Evolutionary conservation across 2,329 filamentous ascomycete species (phyloP), one percentile per base, ranked within the genome.

Genomic region (Trichoderma sp.): DNA sequence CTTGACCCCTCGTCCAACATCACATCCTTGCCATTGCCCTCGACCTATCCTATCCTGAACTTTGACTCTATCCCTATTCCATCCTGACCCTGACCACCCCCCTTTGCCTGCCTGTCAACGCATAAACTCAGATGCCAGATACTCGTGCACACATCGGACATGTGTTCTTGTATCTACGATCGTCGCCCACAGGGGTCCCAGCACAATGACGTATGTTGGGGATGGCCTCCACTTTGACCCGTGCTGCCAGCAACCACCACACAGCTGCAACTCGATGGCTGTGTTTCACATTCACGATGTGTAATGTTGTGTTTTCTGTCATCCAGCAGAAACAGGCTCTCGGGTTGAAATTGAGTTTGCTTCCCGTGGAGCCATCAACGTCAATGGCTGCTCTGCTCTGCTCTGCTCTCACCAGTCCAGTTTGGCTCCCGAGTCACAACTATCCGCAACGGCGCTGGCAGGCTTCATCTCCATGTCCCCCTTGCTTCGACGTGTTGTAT

Each of bases 151-250:
- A 38, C 59, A 62, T 62, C 45, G 65, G 24, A 41, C 33, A 45
- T 50, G 68, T 21, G 24, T 6, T 18, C 65, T 53, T 59, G 60
- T 73, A 73, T 73, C 71, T 73, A 73, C 71, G 71, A 73, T 73
- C 60, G 41, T 73, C 71, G 71, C 41, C 16, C 62, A 6, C 31
- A 64, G 62, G 71, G 68, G 56, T 14, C 6, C 56, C 33, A 66
- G 74, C 60, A 50, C 59, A 71, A 75, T 75, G 74, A 75, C 74
- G 74, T 75, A 71, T 45, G 27, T 62, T 29, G 41, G 68, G 67
- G 60, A 38, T 33, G 14, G 11, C 50, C 56, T 63, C 56, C 72
- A 56, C 64, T 53, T 59, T 68, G 29, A 4, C 41, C 24, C 33
- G 63, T 45, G 16, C 68, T 64, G 59, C 66, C n/a, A 27, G n/a